Percentiles rank a stretch among this genome's conserved stretches.
phyloP scores from a whole-genome alignment of 1,284 basidiomycete species.

The Uromyces viciae-fabae region DNA sequence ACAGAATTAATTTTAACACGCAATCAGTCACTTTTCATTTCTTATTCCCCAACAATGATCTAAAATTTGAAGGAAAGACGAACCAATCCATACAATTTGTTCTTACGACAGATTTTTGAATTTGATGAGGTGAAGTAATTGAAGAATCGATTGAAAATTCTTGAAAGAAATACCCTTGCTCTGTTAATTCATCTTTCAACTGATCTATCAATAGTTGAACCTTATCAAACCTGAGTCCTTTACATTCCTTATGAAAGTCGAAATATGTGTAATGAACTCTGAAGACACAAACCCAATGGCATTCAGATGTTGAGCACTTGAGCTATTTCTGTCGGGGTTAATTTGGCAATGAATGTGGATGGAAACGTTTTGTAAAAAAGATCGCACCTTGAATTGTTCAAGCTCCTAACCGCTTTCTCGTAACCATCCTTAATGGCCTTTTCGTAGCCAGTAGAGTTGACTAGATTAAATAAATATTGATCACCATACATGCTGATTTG shows the following conservation, averaged over 20 bases:
- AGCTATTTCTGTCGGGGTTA: neutral
- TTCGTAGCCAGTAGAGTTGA: slow-evolving; percentile 94
- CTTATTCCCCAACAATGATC: neutral
- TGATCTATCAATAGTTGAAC: slow-evolving; percentile 77
- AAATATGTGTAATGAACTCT: slow-evolving; percentile 88
- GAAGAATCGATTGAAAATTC: slow-evolving; percentile 17
- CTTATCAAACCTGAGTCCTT: slow-evolving; percentile 89
- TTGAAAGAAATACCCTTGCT: slow-evolving; percentile 62
- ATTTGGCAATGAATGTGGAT: neutral
- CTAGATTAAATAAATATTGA: slow-evolving; percentile 80
- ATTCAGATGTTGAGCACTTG: no score
- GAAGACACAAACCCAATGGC: neutral
- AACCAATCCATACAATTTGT: slow-evolving; percentile 68
- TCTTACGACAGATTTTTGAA: slow-evolving; percentile 68
- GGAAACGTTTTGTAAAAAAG: neutral
- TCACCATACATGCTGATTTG: slow-evolving; percentile 75
- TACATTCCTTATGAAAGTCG: slow-evolving; percentile 96
- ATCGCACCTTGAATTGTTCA: slow-evolving; percentile 38
- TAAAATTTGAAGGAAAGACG: slow-evolving; percentile 2
- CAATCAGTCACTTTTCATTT: neutral
- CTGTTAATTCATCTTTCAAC: slow-evolving; percentile 68
- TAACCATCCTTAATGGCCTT: slow-evolving; percentile 93
- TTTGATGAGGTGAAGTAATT: slow-evolving; percentile 51
- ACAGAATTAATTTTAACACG: slow-evolving; percentile 52
- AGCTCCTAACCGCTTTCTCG: slow-evolving; percentile 66